A percentile compares a stretch with the other conserved stretches of the same genome.
Evolutionary conservation across 495 filamentous ascomycete genomes (phyloP).

Genomic region (Talaromyces liani): DNA sequence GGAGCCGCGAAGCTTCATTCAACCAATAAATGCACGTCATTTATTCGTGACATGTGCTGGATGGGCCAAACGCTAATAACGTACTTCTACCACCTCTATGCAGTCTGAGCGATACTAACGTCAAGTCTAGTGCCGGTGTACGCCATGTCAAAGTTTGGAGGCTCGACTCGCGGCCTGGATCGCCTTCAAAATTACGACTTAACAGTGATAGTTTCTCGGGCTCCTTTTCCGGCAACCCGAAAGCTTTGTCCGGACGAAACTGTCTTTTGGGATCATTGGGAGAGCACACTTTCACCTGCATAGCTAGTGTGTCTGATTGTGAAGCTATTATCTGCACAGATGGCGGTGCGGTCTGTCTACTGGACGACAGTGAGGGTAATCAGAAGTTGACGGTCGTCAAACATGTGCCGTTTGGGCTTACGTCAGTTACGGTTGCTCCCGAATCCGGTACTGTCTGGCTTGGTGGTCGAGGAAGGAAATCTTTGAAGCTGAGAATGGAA

Average conservation of each 20-base stretch:
- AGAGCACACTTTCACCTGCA: constrained; percentile 74
- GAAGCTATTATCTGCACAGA: constrained; percentile 43
- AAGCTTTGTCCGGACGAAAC: constrained; percentile 53
- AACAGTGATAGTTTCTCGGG: constrained; percentile 31
- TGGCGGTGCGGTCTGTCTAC: constrained; percentile 40
- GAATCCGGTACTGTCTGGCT: constrained; percentile 45
- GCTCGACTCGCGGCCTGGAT: constrained; percentile 45
- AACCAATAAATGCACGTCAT: constrained; percentile 88
- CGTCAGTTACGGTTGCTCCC: constrained; percentile 49
- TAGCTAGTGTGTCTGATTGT: constrained; percentile 61
- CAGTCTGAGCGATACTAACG: background rate
- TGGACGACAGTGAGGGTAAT: constrained; percentile 68
- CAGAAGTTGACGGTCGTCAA: constrained; percentile 48
- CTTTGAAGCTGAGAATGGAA: constrained; percentile 33
- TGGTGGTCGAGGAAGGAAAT: constrained; percentile 41
- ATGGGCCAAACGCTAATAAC: constrained; percentile 65
- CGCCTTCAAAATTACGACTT: constrained; percentile 41
- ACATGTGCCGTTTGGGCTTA: constrained; percentile 30
- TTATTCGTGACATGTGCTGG: constrained; percentile 80
- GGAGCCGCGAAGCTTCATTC: constrained; percentile 81
- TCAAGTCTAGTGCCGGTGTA: constrained; percentile 58
- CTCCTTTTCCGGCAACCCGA: constrained; percentile 39
- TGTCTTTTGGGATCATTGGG: constrained; percentile 51
- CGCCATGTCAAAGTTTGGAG: constrained; percentile 94
- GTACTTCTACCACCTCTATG: constrained; percentile 26